Evolutionary conservation across 164 flowering plant genomes (phyloP), one percentile per base, ranked within the genome.

Genomic region (Nymphaea colorata): DNA sequence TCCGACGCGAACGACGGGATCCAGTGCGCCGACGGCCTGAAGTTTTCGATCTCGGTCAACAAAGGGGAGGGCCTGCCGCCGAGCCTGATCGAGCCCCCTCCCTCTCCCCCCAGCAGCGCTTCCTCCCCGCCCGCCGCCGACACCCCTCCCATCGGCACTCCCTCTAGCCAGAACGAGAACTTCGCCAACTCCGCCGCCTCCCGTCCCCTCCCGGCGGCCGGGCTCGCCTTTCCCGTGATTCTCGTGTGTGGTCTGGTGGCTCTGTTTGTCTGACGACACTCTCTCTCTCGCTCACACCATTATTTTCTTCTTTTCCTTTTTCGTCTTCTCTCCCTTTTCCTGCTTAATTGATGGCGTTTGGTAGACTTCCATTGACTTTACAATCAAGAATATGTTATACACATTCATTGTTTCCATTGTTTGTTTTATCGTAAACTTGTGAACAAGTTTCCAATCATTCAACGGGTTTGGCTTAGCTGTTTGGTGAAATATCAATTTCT

Each of bases 71-170:
- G 96, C 6, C 76, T 90, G 62, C 96, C 96, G 6, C 88, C 90
- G 2, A 85, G 82, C 77, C 93, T 93, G 68, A 88, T 84, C 78
- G 93, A 85, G 73, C 95, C 95, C 3, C 98, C 98, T 2, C 96
- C 96, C 0, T 89, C 93, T 5, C 84, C 85, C 0, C n/a, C 64
- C 57, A 51, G 57, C 57, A 15, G 14, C 57, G 57, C 12, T 8
- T 89, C 83, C 75, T 72, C 72, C n/a, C 67, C 69, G 43, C 75
- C 82, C 5, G 16, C 61, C 3, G 36, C 41, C 15, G 60, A 65
- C 44, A 67, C 75, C n/a, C 69, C 75, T 25, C 70, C 71, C 57
- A 59, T 75, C 3, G 76, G 69, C 51, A 42, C 83, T 7, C 45
- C 71, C 51, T 69, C 53, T 5, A 51, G 57, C 57, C 57, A 51